Evolutionary conservation across 331 rosid species (phyloP).

Genomic region (Quercus phellos): DNA sequence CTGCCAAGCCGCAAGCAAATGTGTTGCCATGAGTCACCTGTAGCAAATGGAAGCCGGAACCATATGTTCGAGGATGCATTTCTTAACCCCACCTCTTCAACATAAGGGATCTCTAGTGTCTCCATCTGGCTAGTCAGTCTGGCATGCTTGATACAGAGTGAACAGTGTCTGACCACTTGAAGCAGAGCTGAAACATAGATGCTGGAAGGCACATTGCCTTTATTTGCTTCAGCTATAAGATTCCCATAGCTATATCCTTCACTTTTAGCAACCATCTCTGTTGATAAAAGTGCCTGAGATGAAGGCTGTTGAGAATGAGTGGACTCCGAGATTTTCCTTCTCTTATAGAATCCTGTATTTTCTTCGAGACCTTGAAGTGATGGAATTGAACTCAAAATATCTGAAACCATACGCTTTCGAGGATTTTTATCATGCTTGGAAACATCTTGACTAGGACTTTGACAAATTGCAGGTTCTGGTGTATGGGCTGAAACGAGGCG

Average conservation of each 20-base stretch:
- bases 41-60: slow-evolving; percentile 87
- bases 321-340: slow-evolving; percentile 55
- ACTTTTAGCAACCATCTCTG: slow-evolving; percentile 51
- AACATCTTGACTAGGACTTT: slow-evolving; percentile 39
- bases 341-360: slow-evolving; percentile 44
- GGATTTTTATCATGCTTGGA: slow-evolving; percentile 53
- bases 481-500: slow-evolving; percentile 59
- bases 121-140: slow-evolving; percentile 97
- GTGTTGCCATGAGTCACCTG: slow-evolving; percentile 92
- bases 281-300: slow-evolving; percentile 39
- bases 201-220: slow-evolving; percentile 81
- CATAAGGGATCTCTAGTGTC: slow-evolving; percentile 78
- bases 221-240: slow-evolving; percentile 82
- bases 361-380: slow-evolving; percentile 64
- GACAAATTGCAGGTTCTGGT: slow-evolving; percentile 44
- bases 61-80: slow-evolving; percentile 86
- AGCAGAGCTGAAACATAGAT: slow-evolving; percentile 86
- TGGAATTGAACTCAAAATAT: slow-evolving; percentile 75
- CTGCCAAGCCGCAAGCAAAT: slow-evolving; percentile 94
- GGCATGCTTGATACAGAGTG: slow-evolving; percentile 89
- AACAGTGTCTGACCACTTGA: slow-evolving; percentile 91
- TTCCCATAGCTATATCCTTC: slow-evolving; percentile 64
- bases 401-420: slow-evolving; percentile 71
- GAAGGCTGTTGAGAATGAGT: slow-evolving; percentile 39
- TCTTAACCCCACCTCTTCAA: slow-evolving; percentile 90